These are phyloP conservation scores for Nosema muscidifuracis DNA, from an alignment of 371 early-diverging fungal genomes.

Conservation along the genomic window DNA sequence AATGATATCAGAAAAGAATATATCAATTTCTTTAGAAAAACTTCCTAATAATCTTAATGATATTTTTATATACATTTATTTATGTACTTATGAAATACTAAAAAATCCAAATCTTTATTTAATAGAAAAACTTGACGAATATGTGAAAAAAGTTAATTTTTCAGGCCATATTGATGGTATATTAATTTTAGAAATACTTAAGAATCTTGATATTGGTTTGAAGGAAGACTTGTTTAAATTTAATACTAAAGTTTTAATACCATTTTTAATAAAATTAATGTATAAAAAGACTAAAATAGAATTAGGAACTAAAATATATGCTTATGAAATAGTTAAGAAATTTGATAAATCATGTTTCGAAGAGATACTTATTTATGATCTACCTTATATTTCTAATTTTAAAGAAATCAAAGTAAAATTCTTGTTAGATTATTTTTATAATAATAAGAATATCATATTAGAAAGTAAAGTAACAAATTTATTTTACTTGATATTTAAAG, in stretches of 20 bases:
- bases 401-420: conserved; percentile 4
- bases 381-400: conserved; percentile 2
- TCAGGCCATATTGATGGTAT: neutral
- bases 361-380: conserved; percentile 10
- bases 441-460: too few species aligned
- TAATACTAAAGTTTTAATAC: neutral
- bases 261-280: neutral
- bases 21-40: too few species aligned
- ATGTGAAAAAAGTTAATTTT: neutral
- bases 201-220: neutral
- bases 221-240: neutral
- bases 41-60: too few species aligned
- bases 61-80: too few species aligned
- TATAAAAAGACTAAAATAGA: conserved; percentile 6
- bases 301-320: neutral
- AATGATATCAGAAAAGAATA: too few species aligned
- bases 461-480: too few species aligned
- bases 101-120: neutral
- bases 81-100: neutral
- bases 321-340: neutral
- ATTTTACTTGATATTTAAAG: neutral
- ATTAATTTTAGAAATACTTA: neutral
- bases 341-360: neutral
- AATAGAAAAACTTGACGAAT: neutral
- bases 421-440: neutral